Evolutionary conservation across 257 asterid genomes (phyloP).

Genomic region (Nicotiana knightiana): DNA sequence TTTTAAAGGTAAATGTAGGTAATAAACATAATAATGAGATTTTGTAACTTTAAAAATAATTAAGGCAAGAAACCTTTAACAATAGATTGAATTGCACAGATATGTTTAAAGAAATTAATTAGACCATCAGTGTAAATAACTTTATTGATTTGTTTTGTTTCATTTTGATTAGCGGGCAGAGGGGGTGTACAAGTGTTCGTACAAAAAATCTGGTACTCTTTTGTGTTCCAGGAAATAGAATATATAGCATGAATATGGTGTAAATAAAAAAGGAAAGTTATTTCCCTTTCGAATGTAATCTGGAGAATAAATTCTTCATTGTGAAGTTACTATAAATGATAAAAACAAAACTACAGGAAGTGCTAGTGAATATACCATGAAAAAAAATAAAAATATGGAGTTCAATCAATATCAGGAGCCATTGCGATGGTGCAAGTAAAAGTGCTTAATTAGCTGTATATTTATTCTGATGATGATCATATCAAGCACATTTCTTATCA

Average conservation of each 20-base stretch:
- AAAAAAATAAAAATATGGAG: neutral
- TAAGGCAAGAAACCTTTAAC: too few relatives aligned
- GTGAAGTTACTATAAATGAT: neutral
- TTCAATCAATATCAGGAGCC: neutral
- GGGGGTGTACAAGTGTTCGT: neutral
- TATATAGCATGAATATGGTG: neutral
- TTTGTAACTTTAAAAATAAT: too few relatives aligned
- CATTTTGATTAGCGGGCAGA: neutral
- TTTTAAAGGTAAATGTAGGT: neutral
- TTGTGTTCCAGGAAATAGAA: neutral
- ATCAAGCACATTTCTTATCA: conserved; percentile 9
- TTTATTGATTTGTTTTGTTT: neutral
- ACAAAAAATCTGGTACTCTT: neutral
- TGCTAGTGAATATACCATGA: conserved; percentile 13
- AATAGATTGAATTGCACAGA: too few relatives aligned
- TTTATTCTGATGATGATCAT: neutral
- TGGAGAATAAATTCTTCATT: conserved; percentile 16
- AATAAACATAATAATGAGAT: too few relatives aligned
- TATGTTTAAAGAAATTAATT: too few relatives aligned
- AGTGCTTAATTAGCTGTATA: conserved; percentile 3
- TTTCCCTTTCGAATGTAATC: neutral
- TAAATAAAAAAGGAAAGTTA: neutral
- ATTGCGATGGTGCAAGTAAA: neutral
- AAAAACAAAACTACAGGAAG: neutral
- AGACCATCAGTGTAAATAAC: neutral